These are phyloP conservation scores for Exserohilum turcica DNA, from an alignment of 2,329 filamentous ascomycete genomes.

Conservation along the genomic window DNA sequence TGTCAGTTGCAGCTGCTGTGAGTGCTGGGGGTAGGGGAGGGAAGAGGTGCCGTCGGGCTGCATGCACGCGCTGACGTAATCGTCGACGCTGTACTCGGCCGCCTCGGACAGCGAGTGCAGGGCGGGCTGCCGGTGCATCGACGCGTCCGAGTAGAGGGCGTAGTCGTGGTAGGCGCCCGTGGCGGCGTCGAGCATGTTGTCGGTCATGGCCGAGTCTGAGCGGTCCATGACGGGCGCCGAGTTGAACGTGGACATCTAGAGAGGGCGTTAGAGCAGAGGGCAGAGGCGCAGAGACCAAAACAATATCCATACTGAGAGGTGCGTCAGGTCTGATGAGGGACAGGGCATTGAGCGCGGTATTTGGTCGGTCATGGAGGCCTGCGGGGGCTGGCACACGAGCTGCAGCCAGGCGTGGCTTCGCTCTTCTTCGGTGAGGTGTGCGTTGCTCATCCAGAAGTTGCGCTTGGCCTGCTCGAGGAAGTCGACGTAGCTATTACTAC, in stretches of 20 bases:
- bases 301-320: conserved; percentile 41
- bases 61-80: conserved; percentile 44
- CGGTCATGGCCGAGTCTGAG: conserved; percentile 34
- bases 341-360: conserved; percentile 45
- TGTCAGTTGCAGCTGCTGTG: conserved; percentile 39
- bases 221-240: conserved; percentile 45
- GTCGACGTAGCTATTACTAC: conserved; percentile 25
- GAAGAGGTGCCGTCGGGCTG: conserved; percentile 30
- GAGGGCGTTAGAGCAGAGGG: conserved; percentile 35
- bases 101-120: conserved; percentile 37
- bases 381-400: conserved; percentile 26
- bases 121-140: conserved; percentile 24
- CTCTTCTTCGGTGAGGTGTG: conserved; percentile 42
- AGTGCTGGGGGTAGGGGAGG: conserved; percentile 26
- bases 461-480: conserved; percentile 46
- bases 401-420: conserved; percentile 45
- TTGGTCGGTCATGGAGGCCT: conserved; percentile 33
- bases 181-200: conserved; percentile 27
- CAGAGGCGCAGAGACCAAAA: conserved; percentile 32
- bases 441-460: conserved; percentile 42
- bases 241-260: conserved; percentile 29
- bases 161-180: conserved; percentile 37
- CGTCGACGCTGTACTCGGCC: conserved; percentile 45
- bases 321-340: conserved; percentile 25
- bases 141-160: conserved; percentile 36